Percentiles rank a stretch among this genome's conserved stretches.
These are phyloP conservation scores for Calonectria crousiana DNA, from an alignment of 2,329 filamentous ascomycete genomes.

Conservation along the genomic window DNA sequence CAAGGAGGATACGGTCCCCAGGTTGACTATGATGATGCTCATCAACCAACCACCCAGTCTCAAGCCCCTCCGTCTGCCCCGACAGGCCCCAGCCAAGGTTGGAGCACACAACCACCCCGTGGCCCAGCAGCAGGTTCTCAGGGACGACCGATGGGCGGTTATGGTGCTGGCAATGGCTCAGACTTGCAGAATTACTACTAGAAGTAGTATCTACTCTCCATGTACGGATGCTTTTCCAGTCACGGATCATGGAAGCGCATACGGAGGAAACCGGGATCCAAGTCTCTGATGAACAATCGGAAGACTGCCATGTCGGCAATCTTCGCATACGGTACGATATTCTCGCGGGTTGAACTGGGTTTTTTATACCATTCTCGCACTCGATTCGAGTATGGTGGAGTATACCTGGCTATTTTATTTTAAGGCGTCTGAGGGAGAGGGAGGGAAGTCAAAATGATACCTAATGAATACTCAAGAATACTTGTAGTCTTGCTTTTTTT, in stretches of 20 bases:
- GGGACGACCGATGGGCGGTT: constrained; percentile 40
- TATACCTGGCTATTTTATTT: constrained; percentile 11
- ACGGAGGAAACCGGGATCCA: neutral
- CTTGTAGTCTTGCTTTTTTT: neutral
- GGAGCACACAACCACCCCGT: constrained; percentile 37
- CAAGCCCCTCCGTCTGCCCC: constrained; percentile 35
- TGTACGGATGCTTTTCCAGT: neutral
- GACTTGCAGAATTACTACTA: constrained; percentile 46
- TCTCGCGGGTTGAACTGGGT: neutral
- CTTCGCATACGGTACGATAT: neutral
- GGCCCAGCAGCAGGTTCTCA: constrained; percentile 36
- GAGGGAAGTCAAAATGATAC: constrained; percentile 25
- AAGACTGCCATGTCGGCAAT: neutral
- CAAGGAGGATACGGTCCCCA: constrained; percentile 56
- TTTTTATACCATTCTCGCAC: constrained; percentile 16
- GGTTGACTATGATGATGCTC: constrained; percentile 63
- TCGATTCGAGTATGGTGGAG: constrained; percentile 1
- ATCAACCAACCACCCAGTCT: constrained; percentile 41
- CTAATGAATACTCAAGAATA: constrained; percentile 10
- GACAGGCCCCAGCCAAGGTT: constrained; percentile 39
- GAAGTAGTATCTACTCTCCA: constrained; percentile 27
- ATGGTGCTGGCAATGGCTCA: constrained; percentile 37
- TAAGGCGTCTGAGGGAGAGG: constrained; percentile 36
- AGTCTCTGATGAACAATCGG: neutral
- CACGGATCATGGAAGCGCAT: neutral